Percentiles rank a stretch among this genome's conserved stretches.
Conservation (phyloP, 352 stramenopile genomes). For the Phytophthora citricola region DNA sequence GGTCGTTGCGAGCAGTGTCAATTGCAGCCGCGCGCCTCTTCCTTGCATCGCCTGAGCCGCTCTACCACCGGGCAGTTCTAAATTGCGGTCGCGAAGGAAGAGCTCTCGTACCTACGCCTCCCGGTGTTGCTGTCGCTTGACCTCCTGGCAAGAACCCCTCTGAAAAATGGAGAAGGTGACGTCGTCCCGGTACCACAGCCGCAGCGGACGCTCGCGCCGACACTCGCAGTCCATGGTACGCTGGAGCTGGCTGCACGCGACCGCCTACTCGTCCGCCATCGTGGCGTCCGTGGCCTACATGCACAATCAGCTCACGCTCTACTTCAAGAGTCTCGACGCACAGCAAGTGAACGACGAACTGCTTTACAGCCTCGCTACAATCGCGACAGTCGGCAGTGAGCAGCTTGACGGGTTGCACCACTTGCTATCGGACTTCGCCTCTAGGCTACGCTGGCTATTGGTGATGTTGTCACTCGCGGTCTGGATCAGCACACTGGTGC, state of each 20-base stretch:
- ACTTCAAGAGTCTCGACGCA: constrained; percentile 46
- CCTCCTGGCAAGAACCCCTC: background rate
- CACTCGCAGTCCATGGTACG: constrained; percentile 39
- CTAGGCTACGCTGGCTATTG: constrained; percentile 50
- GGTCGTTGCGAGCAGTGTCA: constrained; percentile 2
- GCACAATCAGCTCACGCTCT: constrained; percentile 55
- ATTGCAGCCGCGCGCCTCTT: constrained; percentile 6
- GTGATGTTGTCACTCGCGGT: constrained; percentile 45
- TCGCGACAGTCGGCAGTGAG: constrained; percentile 35
- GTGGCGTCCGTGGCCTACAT: constrained; percentile 78
- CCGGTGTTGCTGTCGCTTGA: background rate
- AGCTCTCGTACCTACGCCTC: background rate
- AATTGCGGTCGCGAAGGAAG: constrained; percentile 16
- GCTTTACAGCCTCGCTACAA: constrained; percentile 39
- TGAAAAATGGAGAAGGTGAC: constrained; percentile 25
- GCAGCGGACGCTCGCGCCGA: constrained; percentile 20
- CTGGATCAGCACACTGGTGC: constrained; percentile 55
- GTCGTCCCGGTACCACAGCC: constrained; percentile 9
- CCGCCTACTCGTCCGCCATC: constrained; percentile 68
- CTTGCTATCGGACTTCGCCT: constrained; percentile 39
- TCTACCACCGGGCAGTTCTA: constrained; percentile 16
- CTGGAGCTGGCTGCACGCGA: constrained; percentile 84
- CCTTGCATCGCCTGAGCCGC: background rate
- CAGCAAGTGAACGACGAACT: constrained; percentile 46
- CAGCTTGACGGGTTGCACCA: constrained; percentile 43